phyloP scores from a whole-genome alignment of 202 grass and related monocot genomes.

The Zizania palustris region DNA sequence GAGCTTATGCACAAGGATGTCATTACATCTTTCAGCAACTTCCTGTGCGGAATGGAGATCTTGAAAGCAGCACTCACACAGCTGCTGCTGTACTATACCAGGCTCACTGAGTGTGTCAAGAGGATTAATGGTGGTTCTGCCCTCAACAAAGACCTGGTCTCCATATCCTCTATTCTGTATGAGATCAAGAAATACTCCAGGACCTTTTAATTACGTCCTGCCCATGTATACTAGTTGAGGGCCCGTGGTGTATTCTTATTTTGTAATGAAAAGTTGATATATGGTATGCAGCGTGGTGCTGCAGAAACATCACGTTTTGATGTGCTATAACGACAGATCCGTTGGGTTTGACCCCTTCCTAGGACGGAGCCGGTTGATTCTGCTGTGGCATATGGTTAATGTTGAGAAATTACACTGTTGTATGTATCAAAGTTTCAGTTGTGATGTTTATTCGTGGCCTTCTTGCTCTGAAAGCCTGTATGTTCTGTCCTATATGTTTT shows the following conservation, averaged over 20 bases:
- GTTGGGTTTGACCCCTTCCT: neutral
- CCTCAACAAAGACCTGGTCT: slow-evolving; percentile 88
- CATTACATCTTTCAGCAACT: slow-evolving; percentile 98
- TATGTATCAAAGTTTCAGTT: slow-evolving; percentile 6
- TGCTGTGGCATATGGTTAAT: slow-evolving; percentile 8
- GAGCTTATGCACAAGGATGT: slow-evolving; percentile 99
- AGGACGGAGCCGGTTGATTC: neutral
- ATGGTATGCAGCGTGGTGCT: neutral
- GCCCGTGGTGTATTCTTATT: slow-evolving; percentile 24
- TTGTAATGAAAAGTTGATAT: slow-evolving; percentile 16
- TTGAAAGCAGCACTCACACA: slow-evolving; percentile 82
- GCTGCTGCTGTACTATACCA: slow-evolving; percentile 89
- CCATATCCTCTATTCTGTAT: slow-evolving; percentile 93
- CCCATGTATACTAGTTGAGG: slow-evolving; percentile 48
- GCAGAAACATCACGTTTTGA: slow-evolving; percentile 20
- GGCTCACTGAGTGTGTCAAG: slow-evolving; percentile 83
- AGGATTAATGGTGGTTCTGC: slow-evolving; percentile 68
- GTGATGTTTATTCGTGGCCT: neutral
- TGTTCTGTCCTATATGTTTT: too few species aligned
- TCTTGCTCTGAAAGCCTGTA: neutral
- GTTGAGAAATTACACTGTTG: neutral
- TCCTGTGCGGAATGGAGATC: slow-evolving; percentile 96
- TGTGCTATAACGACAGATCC: slow-evolving; percentile 6
- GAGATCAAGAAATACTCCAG: slow-evolving; percentile 99
- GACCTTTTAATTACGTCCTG: slow-evolving; percentile 65